These are phyloP conservation scores for Ambrosiella xylebori DNA, from an alignment of 2,329 filamentous ascomycete genomes.

Conservation along the genomic window DNA sequence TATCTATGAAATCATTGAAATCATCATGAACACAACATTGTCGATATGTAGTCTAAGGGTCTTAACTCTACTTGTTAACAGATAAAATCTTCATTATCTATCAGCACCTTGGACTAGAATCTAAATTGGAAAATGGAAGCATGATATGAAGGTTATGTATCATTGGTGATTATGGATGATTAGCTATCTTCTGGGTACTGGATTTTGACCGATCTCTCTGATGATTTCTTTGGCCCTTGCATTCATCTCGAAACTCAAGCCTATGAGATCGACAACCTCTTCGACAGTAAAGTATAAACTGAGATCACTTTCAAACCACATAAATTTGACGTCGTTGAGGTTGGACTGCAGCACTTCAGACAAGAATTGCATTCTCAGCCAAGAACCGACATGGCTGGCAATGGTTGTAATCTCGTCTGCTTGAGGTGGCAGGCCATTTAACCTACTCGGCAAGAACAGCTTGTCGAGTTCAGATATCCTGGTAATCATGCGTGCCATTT, in stretches of 20 bases:
- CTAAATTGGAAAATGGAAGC: not conserved
- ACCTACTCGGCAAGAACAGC: slow-evolving; percentile 35
- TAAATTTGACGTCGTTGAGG: slow-evolving; percentile 41
- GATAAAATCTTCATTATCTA: too few species aligned
- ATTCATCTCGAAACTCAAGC: slow-evolving; percentile 48
- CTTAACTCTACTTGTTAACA: too few species aligned
- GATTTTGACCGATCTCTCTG: slow-evolving; percentile 37
- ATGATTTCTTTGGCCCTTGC: slow-evolving; percentile 39
- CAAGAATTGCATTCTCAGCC: slow-evolving; percentile 47
- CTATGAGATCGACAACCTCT: slow-evolving; percentile 45
- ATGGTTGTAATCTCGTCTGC: slow-evolving; percentile 34
- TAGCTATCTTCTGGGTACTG: slow-evolving; percentile 20
- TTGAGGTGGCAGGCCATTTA: slow-evolving; percentile 15
- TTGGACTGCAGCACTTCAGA: slow-evolving; percentile 50
- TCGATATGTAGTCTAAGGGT: too few species aligned
- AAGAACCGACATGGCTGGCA: slow-evolving; percentile 41
- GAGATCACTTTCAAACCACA: slow-evolving; percentile 50
- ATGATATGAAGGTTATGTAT: too few species aligned
- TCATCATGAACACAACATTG: too few species aligned
- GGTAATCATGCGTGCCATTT: slow-evolving; percentile 40
- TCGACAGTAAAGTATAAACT: slow-evolving; percentile 43
- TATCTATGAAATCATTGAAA: too few species aligned
- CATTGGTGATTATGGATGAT: not conserved
- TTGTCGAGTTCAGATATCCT: slow-evolving; percentile 41
- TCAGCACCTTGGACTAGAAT: not conserved